Base-by-base conservation (phyloP, 345 rosid genomes). In the Hibiscus mutabilis region DNA sequence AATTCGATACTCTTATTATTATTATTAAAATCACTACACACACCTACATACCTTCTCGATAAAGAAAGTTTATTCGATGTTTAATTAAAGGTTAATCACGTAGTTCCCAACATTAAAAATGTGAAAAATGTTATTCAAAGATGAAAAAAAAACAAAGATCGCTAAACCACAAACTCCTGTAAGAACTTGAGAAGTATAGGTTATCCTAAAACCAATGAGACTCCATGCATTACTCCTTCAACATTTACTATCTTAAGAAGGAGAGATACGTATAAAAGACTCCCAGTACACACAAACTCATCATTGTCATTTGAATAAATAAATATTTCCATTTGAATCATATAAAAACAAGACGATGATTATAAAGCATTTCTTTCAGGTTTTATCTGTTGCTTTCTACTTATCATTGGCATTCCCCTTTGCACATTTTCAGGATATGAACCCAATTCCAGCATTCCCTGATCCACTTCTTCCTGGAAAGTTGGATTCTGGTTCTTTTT, bases 381-480 rank as follows among this genome's bases (percentile, higher is more conserved):
- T 66, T 66, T 66, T 46, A 15, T 24, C 56, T 24, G 5, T 66
- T 24, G 21, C 9, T 14, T 12, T 64, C 27, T 42, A 46, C 56
- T 46, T 46, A 24, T 46, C 56, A 46, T 46, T 66, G 16, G 46
- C 69, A 24, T 44, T 66, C 14, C n/a, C 37, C 3, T 24, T 15
- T 66, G 69, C 69, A 46, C 53, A 66, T 46, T 66, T 46, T 42
- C 69, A 6, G 1, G 68, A 64, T 40, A 31, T 64, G 3, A 7
- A 11, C 46, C 13, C 46, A 3, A 10, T 9, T 42, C 46, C 46
- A 42, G 2, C 13, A 9, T 9, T 11, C 46, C 46, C 3, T 2
- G 3, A 42, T 2, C 14, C 46, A 42, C 46, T 42, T 42, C 44
- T 42, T 42, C 13, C 46, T 11, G 46, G 3, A 10, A 42, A 21